These are phyloP conservation scores for Curvularia spicifera DNA, from an alignment of 2,329 filamentous ascomycete species.

Conservation along the genomic window DNA sequence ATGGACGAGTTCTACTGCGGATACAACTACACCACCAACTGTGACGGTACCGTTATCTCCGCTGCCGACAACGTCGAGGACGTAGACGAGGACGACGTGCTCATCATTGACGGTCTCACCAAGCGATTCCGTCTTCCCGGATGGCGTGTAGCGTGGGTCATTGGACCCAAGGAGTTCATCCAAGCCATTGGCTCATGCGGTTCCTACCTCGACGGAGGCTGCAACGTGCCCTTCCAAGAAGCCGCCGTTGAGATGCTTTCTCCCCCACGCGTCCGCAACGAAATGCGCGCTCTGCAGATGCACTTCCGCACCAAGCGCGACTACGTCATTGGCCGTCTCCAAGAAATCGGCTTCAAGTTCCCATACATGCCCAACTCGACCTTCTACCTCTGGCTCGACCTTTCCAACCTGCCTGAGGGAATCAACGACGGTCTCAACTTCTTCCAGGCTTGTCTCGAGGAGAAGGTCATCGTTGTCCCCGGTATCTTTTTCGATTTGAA, in stretches of 20 bases:
- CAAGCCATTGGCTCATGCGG: constrained; percentile 91
- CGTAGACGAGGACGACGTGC: constrained; percentile 78
- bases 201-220: constrained; percentile 91
- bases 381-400: constrained; percentile 86
- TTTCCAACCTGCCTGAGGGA: constrained; percentile 70
- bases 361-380: constrained; percentile 83
- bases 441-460: constrained; percentile 89
- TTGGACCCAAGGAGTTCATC: constrained; percentile 96
- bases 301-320: constrained; percentile 96
- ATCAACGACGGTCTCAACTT: constrained; percentile 96
- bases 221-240: constrained; percentile 94
- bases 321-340: constrained; percentile 80
- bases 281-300: constrained; percentile 87
- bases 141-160: constrained; percentile 95
- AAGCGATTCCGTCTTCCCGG: constrained; percentile 96
- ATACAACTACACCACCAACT: constrained; percentile 94
- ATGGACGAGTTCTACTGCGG: constrained; percentile 74
- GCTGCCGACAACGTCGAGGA: constrained; percentile 89
- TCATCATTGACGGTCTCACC: constrained; percentile 94
- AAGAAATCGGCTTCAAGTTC: constrained; percentile 85
- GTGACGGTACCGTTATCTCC: constrained; percentile 87
- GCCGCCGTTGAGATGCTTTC: constrained; percentile 94
- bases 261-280: constrained; percentile 75
- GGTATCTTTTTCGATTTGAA: constrained; percentile 99
- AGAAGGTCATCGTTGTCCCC: constrained; percentile 95